phyloP scores from a whole-genome alignment of 495 filamentous ascomycete genomes.

The Xylaria nigripes region DNA sequence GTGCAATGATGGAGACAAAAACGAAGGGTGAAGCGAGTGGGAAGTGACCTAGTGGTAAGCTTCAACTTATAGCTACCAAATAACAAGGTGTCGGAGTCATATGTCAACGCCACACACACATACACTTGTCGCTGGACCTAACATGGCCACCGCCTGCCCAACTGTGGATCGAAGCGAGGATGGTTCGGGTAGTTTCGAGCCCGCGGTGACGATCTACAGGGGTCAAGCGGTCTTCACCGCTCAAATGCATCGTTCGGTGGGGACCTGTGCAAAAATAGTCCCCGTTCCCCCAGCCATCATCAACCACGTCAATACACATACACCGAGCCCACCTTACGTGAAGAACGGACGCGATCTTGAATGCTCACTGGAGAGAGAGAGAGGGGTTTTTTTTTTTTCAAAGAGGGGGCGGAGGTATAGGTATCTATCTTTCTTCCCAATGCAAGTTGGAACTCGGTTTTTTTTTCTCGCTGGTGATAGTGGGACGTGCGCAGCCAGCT shows the following conservation, averaged over 20 bases:
- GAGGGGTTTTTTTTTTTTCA: neutral
- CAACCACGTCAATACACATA: conserved; percentile 9
- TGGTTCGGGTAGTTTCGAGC: conserved; percentile 3
- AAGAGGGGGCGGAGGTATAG: neutral
- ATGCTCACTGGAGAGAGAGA: no score
- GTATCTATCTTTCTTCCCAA: no score
- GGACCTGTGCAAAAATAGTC: neutral
- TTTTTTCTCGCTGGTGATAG: no score
- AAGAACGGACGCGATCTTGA: neutral
- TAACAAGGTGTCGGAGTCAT: neutral
- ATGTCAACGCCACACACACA: neutral
- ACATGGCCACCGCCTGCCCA: conserved; percentile 3
- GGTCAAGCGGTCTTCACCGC: conserved; percentile 4
- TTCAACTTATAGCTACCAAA: neutral
- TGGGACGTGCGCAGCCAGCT: no score
- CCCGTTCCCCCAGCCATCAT: conserved; percentile 7
- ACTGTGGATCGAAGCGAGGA: conserved; percentile 4
- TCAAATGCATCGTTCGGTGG: conserved; percentile 6
- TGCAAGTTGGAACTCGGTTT: no score
- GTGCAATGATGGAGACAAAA: neutral
- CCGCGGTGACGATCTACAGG: conserved; percentile 2
- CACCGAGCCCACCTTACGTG: neutral
- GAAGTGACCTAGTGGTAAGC: neutral
- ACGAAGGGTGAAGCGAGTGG: neutral
- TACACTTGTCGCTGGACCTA: neutral